Conservation (phyloP, 345 rosid species). For the Eucalyptus shirleyi region DNA sequence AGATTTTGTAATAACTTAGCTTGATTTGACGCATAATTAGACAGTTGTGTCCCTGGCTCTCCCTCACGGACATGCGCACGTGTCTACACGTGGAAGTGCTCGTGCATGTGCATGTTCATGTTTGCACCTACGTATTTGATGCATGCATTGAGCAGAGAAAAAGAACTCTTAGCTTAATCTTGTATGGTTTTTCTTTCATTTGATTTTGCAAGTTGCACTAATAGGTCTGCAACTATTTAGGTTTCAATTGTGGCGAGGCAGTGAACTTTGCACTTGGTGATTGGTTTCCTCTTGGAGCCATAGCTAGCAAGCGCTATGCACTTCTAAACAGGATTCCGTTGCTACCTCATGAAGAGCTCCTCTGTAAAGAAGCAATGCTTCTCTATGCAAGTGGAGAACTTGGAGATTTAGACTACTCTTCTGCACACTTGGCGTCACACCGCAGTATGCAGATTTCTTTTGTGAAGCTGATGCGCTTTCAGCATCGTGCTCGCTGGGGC, state of each 20-base stretch:
- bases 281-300: constrained; percentile 95
- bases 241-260: constrained; percentile 99
- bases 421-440: constrained; percentile 44
- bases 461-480: constrained; percentile 72
- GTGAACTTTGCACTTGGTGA: constrained; percentile 97
- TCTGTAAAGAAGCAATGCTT: constrained; percentile 94
- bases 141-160: not conserved
- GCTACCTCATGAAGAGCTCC: constrained; percentile 96
- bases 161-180: not conserved
- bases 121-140: not conserved
- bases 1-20: not conserved
- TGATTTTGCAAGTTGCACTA: not conserved
- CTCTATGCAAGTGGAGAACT: constrained; percentile 34
- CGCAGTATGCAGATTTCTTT: constrained; percentile 50
- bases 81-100: not conserved
- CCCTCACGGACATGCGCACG: not conserved
- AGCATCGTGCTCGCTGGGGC: constrained; percentile 76
- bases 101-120: not conserved
- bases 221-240: constrained; percentile 17
- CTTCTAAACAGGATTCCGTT: constrained; percentile 81
- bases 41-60: not conserved
- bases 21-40: not conserved
- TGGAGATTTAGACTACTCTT: constrained; percentile 47
- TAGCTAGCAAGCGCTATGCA: constrained; percentile 90
- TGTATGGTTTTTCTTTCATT: not conserved